These are phyloP conservation scores for Apiospora arundinis DNA, from an alignment of 2,329 filamentous ascomycete genomes.

Conservation along the genomic window DNA sequence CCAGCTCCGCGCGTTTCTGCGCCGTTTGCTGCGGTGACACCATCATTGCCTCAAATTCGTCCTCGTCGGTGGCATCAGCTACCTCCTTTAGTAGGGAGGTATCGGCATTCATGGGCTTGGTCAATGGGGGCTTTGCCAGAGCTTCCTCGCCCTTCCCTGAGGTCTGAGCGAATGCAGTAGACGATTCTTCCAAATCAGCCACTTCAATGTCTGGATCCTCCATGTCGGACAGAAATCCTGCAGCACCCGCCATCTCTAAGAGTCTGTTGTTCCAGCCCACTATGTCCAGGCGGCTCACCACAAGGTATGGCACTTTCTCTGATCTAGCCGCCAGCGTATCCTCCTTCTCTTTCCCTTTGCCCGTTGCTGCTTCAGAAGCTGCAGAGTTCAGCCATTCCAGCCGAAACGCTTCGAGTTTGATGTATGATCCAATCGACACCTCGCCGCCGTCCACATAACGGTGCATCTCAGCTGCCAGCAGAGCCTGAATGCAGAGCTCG, in stretches of 20 bases:
- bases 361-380: background rate
- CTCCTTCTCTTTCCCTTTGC: background rate
- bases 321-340: constrained; percentile 15
- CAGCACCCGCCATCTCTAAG: constrained; percentile 33
- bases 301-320: constrained; percentile 48
- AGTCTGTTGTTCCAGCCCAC: constrained; percentile 57
- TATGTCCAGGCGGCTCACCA: constrained; percentile 51
- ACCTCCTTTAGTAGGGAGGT: constrained; percentile 24
- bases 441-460: constrained; percentile 52
- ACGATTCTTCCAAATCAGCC: background rate
- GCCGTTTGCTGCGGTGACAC: constrained; percentile 34
- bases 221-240: background rate
- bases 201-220: constrained; percentile 13
- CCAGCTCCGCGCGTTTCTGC: constrained; percentile 31
- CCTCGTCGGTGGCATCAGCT: constrained; percentile 36
- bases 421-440: constrained; percentile 55
- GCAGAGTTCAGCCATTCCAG: constrained; percentile 36
- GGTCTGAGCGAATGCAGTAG: background rate
- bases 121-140: background rate
- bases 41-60: constrained; percentile 48
- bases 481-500: constrained; percentile 59
- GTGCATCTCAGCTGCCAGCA: constrained; percentile 54
- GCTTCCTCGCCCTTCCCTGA: background rate
- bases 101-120: constrained; percentile 23
- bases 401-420: constrained; percentile 52